phyloP scores from a whole-genome alignment of 2,329 filamentous ascomycete species.

The Apiospora aurea region DNA sequence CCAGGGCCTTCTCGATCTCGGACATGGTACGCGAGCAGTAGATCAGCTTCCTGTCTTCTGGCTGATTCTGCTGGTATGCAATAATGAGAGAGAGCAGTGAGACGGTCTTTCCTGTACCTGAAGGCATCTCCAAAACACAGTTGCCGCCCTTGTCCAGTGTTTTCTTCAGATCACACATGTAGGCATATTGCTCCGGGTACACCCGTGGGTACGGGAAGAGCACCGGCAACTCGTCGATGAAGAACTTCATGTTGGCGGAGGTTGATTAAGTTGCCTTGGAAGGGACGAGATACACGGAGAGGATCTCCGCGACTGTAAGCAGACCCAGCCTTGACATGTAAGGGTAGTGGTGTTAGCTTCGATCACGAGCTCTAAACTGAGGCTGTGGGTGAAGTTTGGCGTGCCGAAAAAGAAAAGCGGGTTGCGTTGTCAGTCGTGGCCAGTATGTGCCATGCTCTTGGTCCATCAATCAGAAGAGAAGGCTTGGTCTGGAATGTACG shows the following conservation, averaged over 20 bases:
- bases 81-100: conserved; percentile 94
- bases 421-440: background rate
- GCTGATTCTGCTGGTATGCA: conserved; percentile 93
- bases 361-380: background rate
- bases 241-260: conserved; percentile 73
- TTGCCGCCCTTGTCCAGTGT: conserved; percentile 95
- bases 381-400: background rate
- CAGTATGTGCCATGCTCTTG: background rate
- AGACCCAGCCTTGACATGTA: background rate
- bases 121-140: conserved; percentile 98
- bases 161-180: conserved; percentile 86
- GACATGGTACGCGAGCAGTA: conserved; percentile 99
- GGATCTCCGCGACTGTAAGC: background rate
- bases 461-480: no score
- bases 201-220: conserved; percentile 51
- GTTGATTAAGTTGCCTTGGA: background rate
- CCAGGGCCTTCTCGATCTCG: conserved; percentile 96
- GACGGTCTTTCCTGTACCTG: conserved; percentile 96
- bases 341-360: background rate
- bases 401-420: background rate
- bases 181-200: conserved; percentile 73
- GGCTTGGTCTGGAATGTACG: background rate
- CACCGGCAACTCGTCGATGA: conserved; percentile 67
- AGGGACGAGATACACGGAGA: background rate
- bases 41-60: conserved; percentile 93